These are phyloP conservation scores for Kwoniella dejecticola DNA, from an alignment of 768 basidiomycete genomes.

Conservation along the genomic window DNA sequence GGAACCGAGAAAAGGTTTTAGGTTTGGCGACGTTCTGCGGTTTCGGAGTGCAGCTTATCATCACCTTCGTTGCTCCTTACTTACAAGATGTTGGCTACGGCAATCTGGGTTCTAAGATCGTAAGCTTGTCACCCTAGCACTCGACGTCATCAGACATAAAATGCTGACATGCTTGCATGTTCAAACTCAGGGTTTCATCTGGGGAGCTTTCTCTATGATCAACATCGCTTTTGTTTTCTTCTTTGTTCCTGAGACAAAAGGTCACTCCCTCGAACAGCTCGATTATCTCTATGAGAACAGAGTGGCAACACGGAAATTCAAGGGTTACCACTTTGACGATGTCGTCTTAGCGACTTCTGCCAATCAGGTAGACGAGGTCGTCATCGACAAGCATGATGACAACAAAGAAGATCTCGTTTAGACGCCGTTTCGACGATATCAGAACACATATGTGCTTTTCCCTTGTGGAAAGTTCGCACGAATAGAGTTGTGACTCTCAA, in stretches of 20 bases:
- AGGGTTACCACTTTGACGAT: conserved; percentile 23
- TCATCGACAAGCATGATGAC: conserved; percentile 1
- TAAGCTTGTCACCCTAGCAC: conserved; percentile 8
- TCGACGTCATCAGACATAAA: too few relatives aligned
- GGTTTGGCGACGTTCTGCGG: conserved; percentile 26
- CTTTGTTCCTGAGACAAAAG: conserved; percentile 40
- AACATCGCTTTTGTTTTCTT: conserved; percentile 30
- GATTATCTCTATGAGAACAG: conserved; percentile 36
- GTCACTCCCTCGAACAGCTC: conserved; percentile 33
- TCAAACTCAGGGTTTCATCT: conserved; percentile 41
- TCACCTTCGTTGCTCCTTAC: conserved; percentile 41
- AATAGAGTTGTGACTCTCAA: too few relatives aligned
- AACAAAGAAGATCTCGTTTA: conserved; percentile 13
- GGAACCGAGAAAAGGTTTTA: conserved; percentile 35
- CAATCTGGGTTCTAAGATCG: conserved; percentile 31
- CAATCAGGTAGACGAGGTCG: conserved; percentile 2
- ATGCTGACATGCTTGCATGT: too few relatives aligned
- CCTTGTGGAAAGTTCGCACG: too few relatives aligned
- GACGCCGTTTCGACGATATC: too few relatives aligned
- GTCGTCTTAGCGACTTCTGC: conserved; percentile 17
- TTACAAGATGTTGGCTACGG: conserved; percentile 36
- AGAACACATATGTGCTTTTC: too few relatives aligned
- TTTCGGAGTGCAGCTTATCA: conserved; percentile 26
- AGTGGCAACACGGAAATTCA: conserved; percentile 21
- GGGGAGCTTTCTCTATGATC: conserved; percentile 34